A percentile compares a stretch with the other conserved stretches of the same genome.
These are phyloP conservation scores for Coniferiporia sulphurascens DNA, from an alignment of 1,284 basidiomycete species.

Conservation along the genomic window DNA sequence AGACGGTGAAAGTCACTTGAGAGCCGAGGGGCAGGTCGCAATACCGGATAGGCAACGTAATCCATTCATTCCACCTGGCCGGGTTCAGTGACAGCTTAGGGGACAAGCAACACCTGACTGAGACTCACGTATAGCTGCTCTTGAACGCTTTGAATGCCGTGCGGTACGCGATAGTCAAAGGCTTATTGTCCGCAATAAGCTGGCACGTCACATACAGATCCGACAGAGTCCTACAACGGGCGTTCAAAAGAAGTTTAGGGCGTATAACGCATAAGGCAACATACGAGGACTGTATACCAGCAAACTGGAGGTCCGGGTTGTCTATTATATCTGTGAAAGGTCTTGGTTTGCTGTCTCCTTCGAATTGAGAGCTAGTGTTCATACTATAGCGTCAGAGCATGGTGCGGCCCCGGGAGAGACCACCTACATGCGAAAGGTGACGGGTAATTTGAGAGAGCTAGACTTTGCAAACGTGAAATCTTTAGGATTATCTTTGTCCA, in stretches of 20 bases:
- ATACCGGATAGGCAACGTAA: slow-evolving; percentile 86
- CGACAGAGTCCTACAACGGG: slow-evolving; percentile 58
- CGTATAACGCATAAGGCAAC: slow-evolving; percentile 26
- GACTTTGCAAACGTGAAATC: slow-evolving; percentile 90
- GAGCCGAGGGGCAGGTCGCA: slow-evolving; percentile 85
- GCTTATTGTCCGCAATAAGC: slow-evolving; percentile 89
- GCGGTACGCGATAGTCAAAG: slow-evolving; percentile 83
- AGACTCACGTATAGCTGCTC: slow-evolving; percentile 66
- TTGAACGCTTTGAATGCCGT: slow-evolving; percentile 93
- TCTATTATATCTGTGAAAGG: slow-evolving; percentile 74
- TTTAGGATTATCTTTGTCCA: slow-evolving; percentile 74
- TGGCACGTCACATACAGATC: slow-evolving; percentile 93
- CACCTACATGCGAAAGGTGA: slow-evolving; percentile 83
- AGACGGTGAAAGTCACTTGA: slow-evolving; percentile 91
- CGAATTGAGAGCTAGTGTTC: slow-evolving; percentile 68
- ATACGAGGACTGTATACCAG: slow-evolving; percentile 70
- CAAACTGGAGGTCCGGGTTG: slow-evolving; percentile 72
- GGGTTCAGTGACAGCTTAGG: slow-evolving; percentile 2
- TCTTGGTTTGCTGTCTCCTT: slow-evolving; percentile 67
- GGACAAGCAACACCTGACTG: neutral
- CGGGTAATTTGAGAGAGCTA: slow-evolving; percentile 79
- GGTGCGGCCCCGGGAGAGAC: neutral
- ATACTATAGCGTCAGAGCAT: slow-evolving; percentile 2
- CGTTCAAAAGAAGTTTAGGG: slow-evolving; percentile 19
- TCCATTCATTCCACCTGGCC: slow-evolving; percentile 90